Base-by-base conservation (phyloP, 2,329 filamentous ascomycete species). In the Trichothecium sympodiale region DNA sequence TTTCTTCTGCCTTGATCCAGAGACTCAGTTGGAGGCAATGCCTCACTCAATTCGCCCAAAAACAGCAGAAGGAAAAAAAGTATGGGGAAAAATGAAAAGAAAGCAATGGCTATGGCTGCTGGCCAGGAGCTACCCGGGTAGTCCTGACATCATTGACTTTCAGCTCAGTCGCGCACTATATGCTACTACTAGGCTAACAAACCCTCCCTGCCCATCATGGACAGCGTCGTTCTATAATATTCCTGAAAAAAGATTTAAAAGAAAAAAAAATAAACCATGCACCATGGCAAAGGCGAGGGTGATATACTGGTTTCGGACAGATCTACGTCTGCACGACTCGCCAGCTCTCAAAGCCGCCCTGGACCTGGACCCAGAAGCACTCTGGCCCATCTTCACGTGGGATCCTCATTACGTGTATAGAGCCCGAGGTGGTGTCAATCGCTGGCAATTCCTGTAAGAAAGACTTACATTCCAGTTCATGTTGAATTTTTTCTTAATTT, bases 361-460 rank as follows among this genome's bases (percentile, higher is more conserved):
- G 7, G 77, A 81, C 39, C 64, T 87, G 6, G 65, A 81, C 1
- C 80, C 82, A 2, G 69, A 71, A 35, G 74, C 70, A 15, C 61
- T 88, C 17, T 87, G 80, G 63, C 82, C 81, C 1, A 71, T 87
- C 31, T 88, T 83, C 67, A 84, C 78, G 2, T 88, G 81, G 80
- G 82, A 86, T 51, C 81, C 81, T 38, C 80, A 87, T 52, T 87
- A 87, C 51, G 80, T 87, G 17, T 86, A 85, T 51, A 69, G 69
- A 23, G 74, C 77, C 1, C 69, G 81, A 38, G 80, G 79, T 4
- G 80, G 80, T 0, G 61, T 74, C 8, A 88, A 88, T 48, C 65
- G 83, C 45, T 87, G 80, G 78, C 77, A 83, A 46, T 87, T 80
- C 48, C 56, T 85, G 62, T 75, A 48, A 48, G 62, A n/a, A n/a